A percentile compares a stretch with the other conserved stretches of the same genome.
phyloP scores from a whole-genome alignment of 306 rosid species.

The Prunus kanzakura region DNA sequence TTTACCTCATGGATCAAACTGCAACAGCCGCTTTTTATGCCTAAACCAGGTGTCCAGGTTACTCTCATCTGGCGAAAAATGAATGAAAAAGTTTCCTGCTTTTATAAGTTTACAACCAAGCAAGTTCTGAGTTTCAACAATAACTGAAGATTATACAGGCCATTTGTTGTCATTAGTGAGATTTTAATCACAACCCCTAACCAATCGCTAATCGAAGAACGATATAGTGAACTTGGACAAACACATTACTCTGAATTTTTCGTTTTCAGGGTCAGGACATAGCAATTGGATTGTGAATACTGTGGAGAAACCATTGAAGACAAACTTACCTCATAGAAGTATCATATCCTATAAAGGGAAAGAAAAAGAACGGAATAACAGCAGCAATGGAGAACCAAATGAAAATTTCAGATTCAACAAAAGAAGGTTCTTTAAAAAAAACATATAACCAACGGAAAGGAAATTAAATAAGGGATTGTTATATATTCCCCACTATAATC shows the following conservation, averaged over 20 bases:
- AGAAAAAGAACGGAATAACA: slow-evolving; percentile 9
- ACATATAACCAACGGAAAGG: slow-evolving; percentile 11
- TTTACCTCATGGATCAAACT: slow-evolving; percentile 17
- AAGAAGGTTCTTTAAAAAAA: slow-evolving; percentile 9
- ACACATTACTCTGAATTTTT: not conserved
- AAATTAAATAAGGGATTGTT: slow-evolving; percentile 36
- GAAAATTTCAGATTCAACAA: slow-evolving; percentile 28
- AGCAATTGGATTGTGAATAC: not conserved
- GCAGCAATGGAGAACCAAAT: slow-evolving; percentile 10
- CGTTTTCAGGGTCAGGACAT: not conserved
- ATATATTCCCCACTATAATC: slow-evolving; percentile 55
- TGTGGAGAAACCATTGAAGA: slow-evolving; percentile 5
- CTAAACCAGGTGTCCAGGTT: slow-evolving; percentile 14
- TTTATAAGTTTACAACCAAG: slow-evolving; percentile 8
- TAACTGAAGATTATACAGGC: not conserved
- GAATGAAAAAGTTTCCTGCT: slow-evolving; percentile 3
- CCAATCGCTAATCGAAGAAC: not conserved
- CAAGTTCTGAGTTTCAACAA: slow-evolving; percentile 12
- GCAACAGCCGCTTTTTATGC: slow-evolving; percentile 19
- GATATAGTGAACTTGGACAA: not conserved
- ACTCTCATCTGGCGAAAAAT: slow-evolving; percentile 15
- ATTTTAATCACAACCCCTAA: not conserved
- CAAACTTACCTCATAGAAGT: not conserved
- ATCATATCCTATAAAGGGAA: slow-evolving; percentile 6
- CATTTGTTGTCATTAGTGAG: not conserved